Percentiles rank a stretch among this genome's conserved stretches.
These are phyloP conservation scores for Nemania abortiva DNA, from an alignment of 2,329 filamentous ascomycete genomes.

Conservation along the genomic window DNA sequence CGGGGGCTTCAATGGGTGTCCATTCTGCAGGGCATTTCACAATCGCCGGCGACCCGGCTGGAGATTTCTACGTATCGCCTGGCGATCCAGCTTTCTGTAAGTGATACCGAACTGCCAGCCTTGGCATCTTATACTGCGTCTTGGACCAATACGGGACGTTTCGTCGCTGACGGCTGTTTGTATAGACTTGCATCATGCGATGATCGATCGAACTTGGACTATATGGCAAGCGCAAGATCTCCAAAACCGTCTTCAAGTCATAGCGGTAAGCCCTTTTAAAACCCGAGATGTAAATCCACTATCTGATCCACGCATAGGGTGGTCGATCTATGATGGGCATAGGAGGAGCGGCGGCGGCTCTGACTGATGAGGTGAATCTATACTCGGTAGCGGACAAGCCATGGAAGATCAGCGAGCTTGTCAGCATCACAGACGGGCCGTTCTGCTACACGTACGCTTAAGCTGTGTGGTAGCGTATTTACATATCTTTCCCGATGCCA, in stretches of 20 bases:
- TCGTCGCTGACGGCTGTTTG: not conserved
- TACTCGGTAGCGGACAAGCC: constrained; percentile 31
- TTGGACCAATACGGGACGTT: not conserved
- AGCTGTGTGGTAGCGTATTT: not conserved
- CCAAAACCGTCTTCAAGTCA: constrained; percentile 37
- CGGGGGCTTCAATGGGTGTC: constrained; percentile 48
- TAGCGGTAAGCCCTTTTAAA: constrained; percentile 36
- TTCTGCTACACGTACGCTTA: constrained; percentile 50
- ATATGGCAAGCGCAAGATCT: constrained; percentile 40
- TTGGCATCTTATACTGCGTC: not conserved
- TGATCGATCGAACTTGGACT: constrained; percentile 39
- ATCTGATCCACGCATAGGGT: constrained; percentile 29
- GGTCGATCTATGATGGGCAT: constrained; percentile 32
- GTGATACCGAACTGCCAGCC: not conserved
- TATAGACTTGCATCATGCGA: constrained; percentile 36
- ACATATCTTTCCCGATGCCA: not conserved
- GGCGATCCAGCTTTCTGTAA: constrained; percentile 47
- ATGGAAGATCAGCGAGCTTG: constrained; percentile 45
- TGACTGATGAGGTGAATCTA: constrained; percentile 34
- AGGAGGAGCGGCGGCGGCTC: constrained; percentile 19
- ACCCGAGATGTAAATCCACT: not conserved
- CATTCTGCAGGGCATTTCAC: constrained; percentile 57
- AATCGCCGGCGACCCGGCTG: constrained; percentile 54
- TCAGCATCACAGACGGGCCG: constrained; percentile 47
- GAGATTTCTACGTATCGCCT: constrained; percentile 50